These are phyloP conservation scores for Globisporangium ultimum DNA, from an alignment of 352 stramenopile genomes.

Conservation along the genomic window DNA sequence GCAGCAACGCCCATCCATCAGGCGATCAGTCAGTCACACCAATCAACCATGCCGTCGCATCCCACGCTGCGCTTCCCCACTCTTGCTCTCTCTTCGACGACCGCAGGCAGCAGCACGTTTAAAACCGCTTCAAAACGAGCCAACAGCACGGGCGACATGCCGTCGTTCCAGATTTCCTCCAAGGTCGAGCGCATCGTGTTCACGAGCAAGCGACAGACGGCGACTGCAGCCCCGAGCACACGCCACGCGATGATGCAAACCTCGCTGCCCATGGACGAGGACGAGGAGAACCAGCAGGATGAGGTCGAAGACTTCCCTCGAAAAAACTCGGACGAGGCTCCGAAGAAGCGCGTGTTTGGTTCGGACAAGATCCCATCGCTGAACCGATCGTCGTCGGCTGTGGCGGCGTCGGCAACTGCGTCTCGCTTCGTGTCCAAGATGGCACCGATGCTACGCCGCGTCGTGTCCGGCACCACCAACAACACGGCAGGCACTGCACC, in stretches of 20 bases:
- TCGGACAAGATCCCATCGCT: conserved; percentile 13
- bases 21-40: background rate
- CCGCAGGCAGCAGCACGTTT: background rate
- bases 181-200: conserved; percentile 15
- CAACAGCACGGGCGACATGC: conserved; percentile 3
- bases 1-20: background rate
- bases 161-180: background rate
- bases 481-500: background rate
- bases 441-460: conserved; percentile 40
- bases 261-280: conserved; percentile 12
- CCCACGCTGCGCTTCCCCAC: conserved; percentile 12
- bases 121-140: background rate
- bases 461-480: conserved; percentile 12
- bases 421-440: conserved; percentile 64
- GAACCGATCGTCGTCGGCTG: conserved; percentile 17
- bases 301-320: background rate
- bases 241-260: conserved; percentile 15
- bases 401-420: conserved; percentile 23
- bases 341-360: conserved; percentile 36
- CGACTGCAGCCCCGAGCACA: background rate
- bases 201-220: conserved; percentile 1
- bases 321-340: background rate
- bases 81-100: conserved; percentile 9
- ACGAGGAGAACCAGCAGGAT: conserved; percentile 6
- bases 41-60: conserved; percentile 13